phyloP scores from a whole-genome alignment of 306 rosid genomes.

The Begonia loranthoides region DNA sequence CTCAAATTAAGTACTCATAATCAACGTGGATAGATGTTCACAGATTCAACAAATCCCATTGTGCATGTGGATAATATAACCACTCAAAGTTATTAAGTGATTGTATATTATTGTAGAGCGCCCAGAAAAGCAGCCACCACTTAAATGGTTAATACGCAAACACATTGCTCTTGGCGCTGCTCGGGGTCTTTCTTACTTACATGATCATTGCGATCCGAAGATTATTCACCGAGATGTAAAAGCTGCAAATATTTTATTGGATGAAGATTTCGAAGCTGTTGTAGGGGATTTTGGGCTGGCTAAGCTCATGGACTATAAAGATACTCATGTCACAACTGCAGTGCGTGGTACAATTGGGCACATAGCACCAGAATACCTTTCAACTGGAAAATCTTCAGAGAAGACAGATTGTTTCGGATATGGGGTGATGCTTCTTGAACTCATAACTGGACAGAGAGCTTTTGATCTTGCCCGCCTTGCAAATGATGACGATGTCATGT shows the following conservation, averaged over 20 bases:
- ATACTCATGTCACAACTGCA: slow-evolving; percentile 87
- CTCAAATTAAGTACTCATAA: too few species aligned
- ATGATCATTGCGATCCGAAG: slow-evolving; percentile 93
- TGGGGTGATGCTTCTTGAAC: slow-evolving; percentile 98
- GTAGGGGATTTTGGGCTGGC: slow-evolving; percentile 95
- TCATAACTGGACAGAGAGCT: slow-evolving; percentile 91
- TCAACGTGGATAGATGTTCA: too few species aligned
- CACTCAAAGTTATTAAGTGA: too few species aligned
- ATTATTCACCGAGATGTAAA: slow-evolving; percentile 94
- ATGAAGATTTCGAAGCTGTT: slow-evolving; percentile 87
- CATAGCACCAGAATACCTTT: slow-evolving; percentile 88
- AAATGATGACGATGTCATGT: slow-evolving; percentile 73
- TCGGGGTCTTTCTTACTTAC: slow-evolving; percentile 87
- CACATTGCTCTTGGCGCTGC: slow-evolving; percentile 76
- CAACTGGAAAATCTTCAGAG: slow-evolving; percentile 90
- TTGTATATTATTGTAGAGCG: slow-evolving; percentile 40
- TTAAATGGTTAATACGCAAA: slow-evolving; percentile 57
- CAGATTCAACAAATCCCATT: too few species aligned
- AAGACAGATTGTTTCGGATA: slow-evolving; percentile 94
- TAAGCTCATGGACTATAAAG: slow-evolving; percentile 87
- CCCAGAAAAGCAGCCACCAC: slow-evolving; percentile 34
- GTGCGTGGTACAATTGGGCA: slow-evolving; percentile 93
- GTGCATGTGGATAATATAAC: too few species aligned
- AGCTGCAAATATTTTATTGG: slow-evolving; percentile 89
- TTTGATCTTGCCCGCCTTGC: slow-evolving; percentile 96